A percentile compares a stretch with the other conserved stretches of the same genome.
These are phyloP conservation scores for Fusarium sp. DNA, from an alignment of 2,329 filamentous ascomycete species.

Conservation along the genomic window DNA sequence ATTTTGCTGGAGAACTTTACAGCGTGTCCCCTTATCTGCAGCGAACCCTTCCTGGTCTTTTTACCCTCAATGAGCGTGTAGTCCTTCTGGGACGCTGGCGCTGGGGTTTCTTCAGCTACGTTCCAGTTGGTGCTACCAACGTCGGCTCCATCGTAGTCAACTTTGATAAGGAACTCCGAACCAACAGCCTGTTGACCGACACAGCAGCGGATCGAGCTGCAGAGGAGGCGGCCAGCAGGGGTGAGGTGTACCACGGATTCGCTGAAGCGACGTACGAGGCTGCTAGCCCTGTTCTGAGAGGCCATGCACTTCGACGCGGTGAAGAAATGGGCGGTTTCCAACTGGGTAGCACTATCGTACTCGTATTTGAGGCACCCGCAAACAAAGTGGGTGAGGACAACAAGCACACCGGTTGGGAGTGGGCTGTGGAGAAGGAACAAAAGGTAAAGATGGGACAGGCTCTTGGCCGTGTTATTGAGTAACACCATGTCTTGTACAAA, in stretches of 20 bases:
- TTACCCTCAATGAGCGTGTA: slow-evolving; percentile 96
- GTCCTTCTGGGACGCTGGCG: slow-evolving; percentile 94
- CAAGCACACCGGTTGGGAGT: slow-evolving; percentile 79
- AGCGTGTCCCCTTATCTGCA: slow-evolving; percentile 96
- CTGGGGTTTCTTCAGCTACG: slow-evolving; percentile 97
- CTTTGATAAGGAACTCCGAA: slow-evolving; percentile 93
- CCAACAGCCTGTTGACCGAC: slow-evolving; percentile 92
- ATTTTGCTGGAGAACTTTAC: slow-evolving; percentile 96
- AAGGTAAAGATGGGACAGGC: slow-evolving; percentile 90
- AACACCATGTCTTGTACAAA: slow-evolving; percentile 35
- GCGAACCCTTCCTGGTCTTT: slow-evolving; percentile 89
- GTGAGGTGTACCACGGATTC: slow-evolving; percentile 90
- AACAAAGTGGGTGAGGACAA: slow-evolving; percentile 65
- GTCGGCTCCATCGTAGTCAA: slow-evolving; percentile 97
- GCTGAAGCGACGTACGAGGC: slow-evolving; percentile 88
- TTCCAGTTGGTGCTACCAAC: slow-evolving; percentile 95
- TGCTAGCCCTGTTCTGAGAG: slow-evolving; percentile 81
- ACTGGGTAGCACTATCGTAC: slow-evolving; percentile 91
- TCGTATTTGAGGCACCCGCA: slow-evolving; percentile 93
- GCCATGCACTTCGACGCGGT: slow-evolving; percentile 84
- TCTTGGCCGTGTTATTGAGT: slow-evolving; percentile 77
- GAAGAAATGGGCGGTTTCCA: slow-evolving; percentile 99
- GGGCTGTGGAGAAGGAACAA: slow-evolving; percentile 89
- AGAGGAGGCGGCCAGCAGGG: slow-evolving; percentile 78
- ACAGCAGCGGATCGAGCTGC: slow-evolving; percentile 90